Evolutionary conservation across 345 rosid species (phyloP), one percentile per base, ranked within the genome.

Genomic region (Eucalyptus caleyi): DNA sequence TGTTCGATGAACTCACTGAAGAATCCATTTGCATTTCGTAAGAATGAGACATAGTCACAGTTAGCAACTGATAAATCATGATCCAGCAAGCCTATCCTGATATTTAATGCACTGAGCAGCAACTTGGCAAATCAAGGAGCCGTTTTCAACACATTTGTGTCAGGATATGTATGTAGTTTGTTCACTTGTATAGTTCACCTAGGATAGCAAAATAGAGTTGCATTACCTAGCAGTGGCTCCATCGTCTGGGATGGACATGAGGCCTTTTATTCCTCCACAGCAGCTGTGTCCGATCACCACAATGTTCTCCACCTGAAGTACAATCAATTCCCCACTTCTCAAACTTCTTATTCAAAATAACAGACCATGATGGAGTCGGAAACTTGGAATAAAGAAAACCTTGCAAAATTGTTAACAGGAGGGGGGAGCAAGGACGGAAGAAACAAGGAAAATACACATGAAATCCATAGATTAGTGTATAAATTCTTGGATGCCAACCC

Each of bases 191-290:
- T 21, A 11, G 83, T 77, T 37, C 83, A 37, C 47, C 83, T 37
- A 21, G 27, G 83, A 77, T 77, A 77, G 27, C 24, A 37, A 77
- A 19, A 77, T 11, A 50, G 32, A 24, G 23, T 34, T 6, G 16
- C 51, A 32, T 91, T 92, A 94, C 98, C 95, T 94, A 32, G 94
- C 16, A 88, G 93, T 91, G 91, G 93, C 49, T 88, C 95, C 97
- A n/a, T 94, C 94, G 34, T 95, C 96, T 2, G 97, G 94, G 88
- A 94, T 92, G 34, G 94, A 90, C 99, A 98, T 97, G 88, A 98
- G 99, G 89, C 99, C 99, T 90, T 96, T 96, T 87, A 97, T 98
- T 72, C 99, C 99, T 50, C 99, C 99, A 90, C 99, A 98, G 87
- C 97, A 92, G 89, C 99, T 98, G 87, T 98, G 99, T 14, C 99